These are phyloP conservation scores for Curvularia spicifera DNA, from an alignment of 2,329 filamentous ascomycete genomes.

Conservation along the genomic window DNA sequence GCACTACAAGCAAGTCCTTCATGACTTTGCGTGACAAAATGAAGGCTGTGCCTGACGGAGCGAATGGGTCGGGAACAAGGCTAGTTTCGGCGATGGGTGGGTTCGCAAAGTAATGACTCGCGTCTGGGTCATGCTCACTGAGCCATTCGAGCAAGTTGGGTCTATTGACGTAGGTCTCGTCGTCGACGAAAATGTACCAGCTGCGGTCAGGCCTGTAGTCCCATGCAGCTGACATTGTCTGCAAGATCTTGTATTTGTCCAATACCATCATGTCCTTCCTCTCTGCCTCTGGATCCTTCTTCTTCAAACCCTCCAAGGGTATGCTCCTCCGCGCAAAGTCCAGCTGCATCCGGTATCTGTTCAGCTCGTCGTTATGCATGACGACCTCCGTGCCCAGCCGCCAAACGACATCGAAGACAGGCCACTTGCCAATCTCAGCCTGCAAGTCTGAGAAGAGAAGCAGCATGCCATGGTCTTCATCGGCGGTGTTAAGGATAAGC, in stretches of 20 bases:
- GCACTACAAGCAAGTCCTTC: slow-evolving; percentile 51
- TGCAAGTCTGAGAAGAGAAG: slow-evolving; percentile 50
- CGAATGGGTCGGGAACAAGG: slow-evolving; percentile 53
- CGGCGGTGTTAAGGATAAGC: slow-evolving; percentile 31
- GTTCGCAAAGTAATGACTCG: slow-evolving; percentile 61
- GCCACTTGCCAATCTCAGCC: slow-evolving; percentile 43
- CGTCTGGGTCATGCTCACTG: slow-evolving; percentile 54
- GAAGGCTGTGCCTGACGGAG: slow-evolving; percentile 62
- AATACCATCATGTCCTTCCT: slow-evolving; percentile 28
- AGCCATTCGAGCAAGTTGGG: slow-evolving; percentile 62
- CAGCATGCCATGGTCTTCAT: slow-evolving; percentile 44
- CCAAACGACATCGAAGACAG: slow-evolving; percentile 49
- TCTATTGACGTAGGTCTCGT: slow-evolving; percentile 65
- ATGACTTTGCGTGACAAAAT: slow-evolving; percentile 60
- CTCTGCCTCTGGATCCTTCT: slow-evolving; percentile 28
- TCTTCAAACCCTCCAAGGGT: slow-evolving; percentile 31
- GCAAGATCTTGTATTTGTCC: slow-evolving; percentile 51
- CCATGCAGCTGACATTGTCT: slow-evolving; percentile 45
- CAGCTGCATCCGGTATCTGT: slow-evolving; percentile 46
- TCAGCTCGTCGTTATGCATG: slow-evolving; percentile 41
- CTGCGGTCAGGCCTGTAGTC: slow-evolving; percentile 55
- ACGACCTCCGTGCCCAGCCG: slow-evolving; percentile 40
- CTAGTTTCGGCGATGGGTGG: slow-evolving; percentile 23
- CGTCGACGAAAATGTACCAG: slow-evolving; percentile 67
- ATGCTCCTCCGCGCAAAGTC: slow-evolving; percentile 40